These are phyloP conservation scores for Dothistroma septosporum DNA, from an alignment of 2,329 filamentous ascomycete species.

Conservation along the genomic window DNA sequence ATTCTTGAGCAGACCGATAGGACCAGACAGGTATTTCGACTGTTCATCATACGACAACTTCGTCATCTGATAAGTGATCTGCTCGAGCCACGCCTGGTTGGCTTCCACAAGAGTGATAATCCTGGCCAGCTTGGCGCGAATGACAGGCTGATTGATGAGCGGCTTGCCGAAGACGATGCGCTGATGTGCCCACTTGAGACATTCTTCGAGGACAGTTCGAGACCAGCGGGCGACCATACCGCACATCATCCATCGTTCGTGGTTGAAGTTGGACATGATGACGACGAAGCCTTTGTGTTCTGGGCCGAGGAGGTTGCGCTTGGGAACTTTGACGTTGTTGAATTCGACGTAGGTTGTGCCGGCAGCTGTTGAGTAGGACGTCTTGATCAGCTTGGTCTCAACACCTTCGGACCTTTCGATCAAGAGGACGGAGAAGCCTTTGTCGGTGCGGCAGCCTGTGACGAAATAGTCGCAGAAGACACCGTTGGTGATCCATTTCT, in stretches of 20 bases:
- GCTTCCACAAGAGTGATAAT: constrained; percentile 80
- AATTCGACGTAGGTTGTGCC: constrained; percentile 78
- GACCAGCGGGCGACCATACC: constrained; percentile 60
- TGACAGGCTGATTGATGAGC: constrained; percentile 62
- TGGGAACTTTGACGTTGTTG: constrained; percentile 81
- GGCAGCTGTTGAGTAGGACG: constrained; percentile 72
- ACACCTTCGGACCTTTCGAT: constrained; percentile 70
- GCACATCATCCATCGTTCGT: constrained; percentile 46
- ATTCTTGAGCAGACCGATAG: constrained; percentile 78
- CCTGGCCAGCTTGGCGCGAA: constrained; percentile 57
- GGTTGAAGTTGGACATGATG: constrained; percentile 84
- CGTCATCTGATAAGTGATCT: constrained; percentile 82
- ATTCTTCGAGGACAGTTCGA: constrained; percentile 73
- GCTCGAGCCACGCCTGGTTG: constrained; percentile 82
- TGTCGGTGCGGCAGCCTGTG: constrained; percentile 71
- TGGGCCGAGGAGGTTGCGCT: constrained; percentile 69
- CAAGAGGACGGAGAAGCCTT: constrained; percentile 72
- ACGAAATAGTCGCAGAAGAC: constrained; percentile 81
- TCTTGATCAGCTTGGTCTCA: constrained; percentile 75
- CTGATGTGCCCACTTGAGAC: constrained; percentile 84
- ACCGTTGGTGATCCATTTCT: constrained; percentile 77
- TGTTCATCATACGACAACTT: constrained; percentile 77
- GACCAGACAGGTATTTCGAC: constrained; percentile 68
- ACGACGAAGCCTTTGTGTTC: constrained; percentile 84
- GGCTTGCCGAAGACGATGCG: constrained; percentile 78